Evolutionary conservation across 2,329 filamentous ascomycete species (phyloP).

Genomic region (Diplodia scrobiculata): DNA sequence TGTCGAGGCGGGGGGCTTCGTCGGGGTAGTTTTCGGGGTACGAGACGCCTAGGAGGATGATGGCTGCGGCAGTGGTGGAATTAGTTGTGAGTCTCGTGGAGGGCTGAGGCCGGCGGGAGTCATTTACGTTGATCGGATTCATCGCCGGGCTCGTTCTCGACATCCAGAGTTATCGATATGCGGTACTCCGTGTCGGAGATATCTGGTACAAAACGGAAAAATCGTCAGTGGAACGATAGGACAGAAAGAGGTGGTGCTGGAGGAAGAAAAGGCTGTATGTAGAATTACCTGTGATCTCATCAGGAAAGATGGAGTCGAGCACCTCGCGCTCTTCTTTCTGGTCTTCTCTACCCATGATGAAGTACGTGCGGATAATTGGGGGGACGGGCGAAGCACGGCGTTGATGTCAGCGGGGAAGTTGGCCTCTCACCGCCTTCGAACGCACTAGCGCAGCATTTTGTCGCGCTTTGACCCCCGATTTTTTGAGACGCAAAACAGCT

Average conservation of each 20-base stretch:
- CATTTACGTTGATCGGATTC: conserved; percentile 59
- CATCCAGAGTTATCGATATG: conserved; percentile 81
- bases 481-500: conserved; percentile 16
- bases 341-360: conserved; percentile 67
- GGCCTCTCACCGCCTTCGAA: not conserved
- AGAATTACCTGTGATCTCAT: conserved; percentile 82
- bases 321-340: conserved; percentile 96
- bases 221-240: conserved; percentile 32
- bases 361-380: conserved; percentile 4
- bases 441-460: conserved; percentile 4
- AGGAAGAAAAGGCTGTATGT: not conserved
- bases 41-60: conserved; percentile 77
- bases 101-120: not conserved
- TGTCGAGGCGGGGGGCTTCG: conserved; percentile 77
- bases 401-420: conserved; percentile 22
- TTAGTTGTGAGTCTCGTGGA: too few species aligned
- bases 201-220: conserved; percentile 58
- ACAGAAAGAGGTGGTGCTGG: too few species aligned
- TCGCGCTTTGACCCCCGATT: conserved; percentile 21
- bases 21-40: conserved; percentile 94
- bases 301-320: conserved; percentile 95
- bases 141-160: conserved; percentile 63
- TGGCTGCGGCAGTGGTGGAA: conserved; percentile 48
- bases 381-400: not conserved
- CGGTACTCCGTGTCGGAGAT: conserved; percentile 87